Conservation (phyloP, 2,329 filamentous ascomycete species). For the Sphaerostilbella broomeana region DNA sequence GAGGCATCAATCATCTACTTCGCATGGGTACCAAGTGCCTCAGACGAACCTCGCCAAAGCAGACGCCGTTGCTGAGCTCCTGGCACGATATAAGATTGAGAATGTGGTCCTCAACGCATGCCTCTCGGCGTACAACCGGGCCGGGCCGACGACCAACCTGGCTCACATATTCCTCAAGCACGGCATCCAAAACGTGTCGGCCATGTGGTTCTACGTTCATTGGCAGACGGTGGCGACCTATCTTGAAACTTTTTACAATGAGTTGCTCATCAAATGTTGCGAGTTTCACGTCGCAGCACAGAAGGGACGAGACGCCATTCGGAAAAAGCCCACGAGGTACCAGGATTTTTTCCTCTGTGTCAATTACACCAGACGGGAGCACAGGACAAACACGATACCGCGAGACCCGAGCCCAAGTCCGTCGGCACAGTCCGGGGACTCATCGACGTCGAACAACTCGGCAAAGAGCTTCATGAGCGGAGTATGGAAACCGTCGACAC, state of each 20-base stretch:
- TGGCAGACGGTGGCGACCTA: conserved; percentile 24
- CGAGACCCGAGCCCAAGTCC: conserved; percentile 19
- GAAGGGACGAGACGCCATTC: conserved; percentile 21
- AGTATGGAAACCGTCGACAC: conserved; percentile 17
- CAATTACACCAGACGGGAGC: conserved; percentile 22
- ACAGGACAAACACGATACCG: conserved; percentile 13
- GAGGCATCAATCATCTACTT: conserved; percentile 12
- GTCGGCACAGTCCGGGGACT: conserved; percentile 19
- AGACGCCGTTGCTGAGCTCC: conserved; percentile 18
- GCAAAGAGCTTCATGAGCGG: conserved; percentile 17
- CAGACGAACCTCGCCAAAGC: conserved; percentile 21
- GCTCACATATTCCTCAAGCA: conserved; percentile 23
- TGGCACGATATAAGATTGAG: conserved; percentile 20
- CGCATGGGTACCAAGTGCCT: conserved; percentile 17
- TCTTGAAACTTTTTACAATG: conserved; percentile 22
- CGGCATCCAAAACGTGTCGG: conserved; percentile 22
- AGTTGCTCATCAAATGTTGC: conserved; percentile 20
- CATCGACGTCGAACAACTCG: conserved; percentile 18
- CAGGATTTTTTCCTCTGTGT: conserved; percentile 27
- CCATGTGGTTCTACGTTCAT: conserved; percentile 27
- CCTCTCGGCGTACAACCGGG: conserved; percentile 24
- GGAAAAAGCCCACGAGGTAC: conserved; percentile 18
- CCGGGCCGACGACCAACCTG: conserved; percentile 20
- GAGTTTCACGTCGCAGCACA: conserved; percentile 26
- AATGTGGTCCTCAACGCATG: conserved; percentile 26